Conservation (phyloP, 495 filamentous ascomycete genomes). For the Penicillium bovifimosum region DNA sequence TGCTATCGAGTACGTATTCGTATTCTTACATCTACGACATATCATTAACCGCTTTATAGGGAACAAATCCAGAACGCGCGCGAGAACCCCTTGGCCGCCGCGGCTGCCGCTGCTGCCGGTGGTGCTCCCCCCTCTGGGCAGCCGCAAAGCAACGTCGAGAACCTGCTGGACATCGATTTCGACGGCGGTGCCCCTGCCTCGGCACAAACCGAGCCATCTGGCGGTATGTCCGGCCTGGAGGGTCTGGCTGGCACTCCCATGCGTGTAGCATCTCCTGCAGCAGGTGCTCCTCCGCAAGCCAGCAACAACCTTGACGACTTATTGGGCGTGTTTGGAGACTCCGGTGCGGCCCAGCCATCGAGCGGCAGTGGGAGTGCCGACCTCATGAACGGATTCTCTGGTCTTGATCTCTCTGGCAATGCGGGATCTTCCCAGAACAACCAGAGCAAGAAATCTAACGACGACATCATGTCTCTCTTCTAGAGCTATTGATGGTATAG, state of each 20-base stretch:
- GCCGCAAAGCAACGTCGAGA: slow-evolving; percentile 78
- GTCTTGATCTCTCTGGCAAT: slow-evolving; percentile 63
- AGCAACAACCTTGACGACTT: slow-evolving; percentile 80
- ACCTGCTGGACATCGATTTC: slow-evolving; percentile 96
- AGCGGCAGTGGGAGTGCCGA: slow-evolving; percentile 43
- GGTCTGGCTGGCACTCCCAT: slow-evolving; percentile 75
- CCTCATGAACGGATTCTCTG: slow-evolving; percentile 80
- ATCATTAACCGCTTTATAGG: slow-evolving; percentile 42
- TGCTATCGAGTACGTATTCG: slow-evolving; percentile 67
- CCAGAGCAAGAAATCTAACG: slow-evolving; percentile 60
- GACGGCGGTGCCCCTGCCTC: slow-evolving; percentile 90
- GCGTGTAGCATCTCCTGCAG: slow-evolving; percentile 61
- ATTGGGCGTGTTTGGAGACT: slow-evolving; percentile 70
- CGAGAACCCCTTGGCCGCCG: slow-evolving; percentile 90
- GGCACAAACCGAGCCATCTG: slow-evolving; percentile 62
- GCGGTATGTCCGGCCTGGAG: slow-evolving; percentile 61
- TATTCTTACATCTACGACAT: neutral
- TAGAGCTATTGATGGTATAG: slow-evolving; percentile 34
- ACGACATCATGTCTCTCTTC: slow-evolving; percentile 88
- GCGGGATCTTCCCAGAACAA: slow-evolving; percentile 20
- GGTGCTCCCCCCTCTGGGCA: slow-evolving; percentile 46
- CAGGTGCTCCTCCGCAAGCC: slow-evolving; percentile 34
- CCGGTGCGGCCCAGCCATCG: slow-evolving; percentile 25
- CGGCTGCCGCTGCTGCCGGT: slow-evolving; percentile 62
- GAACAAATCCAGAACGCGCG: slow-evolving; percentile 80